phyloP scores from a whole-genome alignment of 148 eudicot genomes.

The Chenopodium formosanum region DNA sequence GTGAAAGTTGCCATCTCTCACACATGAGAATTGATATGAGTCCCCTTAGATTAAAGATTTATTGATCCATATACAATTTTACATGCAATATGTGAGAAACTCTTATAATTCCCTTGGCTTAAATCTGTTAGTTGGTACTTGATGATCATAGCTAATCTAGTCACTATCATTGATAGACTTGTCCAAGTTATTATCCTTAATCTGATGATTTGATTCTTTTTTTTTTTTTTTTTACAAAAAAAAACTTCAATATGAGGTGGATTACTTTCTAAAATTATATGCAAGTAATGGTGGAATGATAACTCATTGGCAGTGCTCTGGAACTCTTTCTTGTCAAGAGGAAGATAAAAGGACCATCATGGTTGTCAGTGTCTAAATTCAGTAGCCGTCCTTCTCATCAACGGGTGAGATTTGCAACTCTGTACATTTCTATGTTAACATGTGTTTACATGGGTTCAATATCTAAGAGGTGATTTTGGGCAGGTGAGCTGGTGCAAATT shows the following conservation, averaged over 20 bases:
- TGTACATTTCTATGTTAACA: not conserved
- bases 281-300: constrained; percentile 14
- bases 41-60: not conserved
- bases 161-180: not conserved
- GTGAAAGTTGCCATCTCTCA: not conserved
- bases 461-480: constrained; percentile 24
- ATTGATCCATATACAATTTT: not conserved
- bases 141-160: not conserved
- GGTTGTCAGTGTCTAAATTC: constrained; percentile 80
- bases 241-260: not conserved
- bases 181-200: too few relatives aligned
- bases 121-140: constrained; percentile 3
- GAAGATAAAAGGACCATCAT: constrained; percentile 93
- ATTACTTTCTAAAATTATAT: not conserved
- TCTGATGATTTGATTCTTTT: not conserved
- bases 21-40: not conserved
- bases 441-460: not conserved
- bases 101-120: not conserved
- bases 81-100: not conserved
- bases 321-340: constrained; percentile 90
- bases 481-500: constrained; percentile 99
- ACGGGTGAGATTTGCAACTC: constrained; percentile 49
- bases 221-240: not conserved
- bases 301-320: constrained; percentile 56
- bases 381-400: constrained; percentile 60